Base-by-base conservation (phyloP, 2,329 filamentous ascomycete species). In the Stylonectria norvegica region DNA sequence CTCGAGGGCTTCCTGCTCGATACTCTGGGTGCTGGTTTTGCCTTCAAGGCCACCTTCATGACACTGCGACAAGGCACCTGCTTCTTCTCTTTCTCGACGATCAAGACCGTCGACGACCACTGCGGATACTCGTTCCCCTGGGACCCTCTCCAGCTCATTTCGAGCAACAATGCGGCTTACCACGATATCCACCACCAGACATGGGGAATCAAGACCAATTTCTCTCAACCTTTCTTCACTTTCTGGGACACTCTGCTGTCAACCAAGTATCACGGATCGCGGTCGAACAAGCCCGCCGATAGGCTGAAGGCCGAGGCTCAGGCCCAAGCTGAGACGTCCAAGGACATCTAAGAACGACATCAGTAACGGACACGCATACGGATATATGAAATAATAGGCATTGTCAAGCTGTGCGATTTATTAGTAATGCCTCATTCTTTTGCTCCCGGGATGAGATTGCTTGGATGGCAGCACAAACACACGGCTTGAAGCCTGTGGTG, bases 161-260 rank as follows among this genome's bases (percentile, higher is more conserved):
- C 90, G 31, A 86, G 86, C 63, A 97, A 98, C 73, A 96, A 97
- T 55, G 91, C 93, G 18, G 85, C 83, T 23, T 98, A 97, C 66
- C 93, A 98, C 61, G 93, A 98, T 60, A 91, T 98, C 43, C 93
- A 98, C 67, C 93, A 98, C 69, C 93, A 98, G 68, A 94, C 87
- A 66, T 97, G 91, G 90, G 93, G 93, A 42, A 95, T 98, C 75
- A 98, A 97, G 77, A 86, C 85, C 50, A 94, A 94, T 68, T 94
- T 89, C 64, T 85, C 83, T 5, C 88, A 94, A 66, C 88, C 88
- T 3, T 94, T 90, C 70, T 96, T 97, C 69, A 96, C 86, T 34
- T 89, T 96, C 68, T 97, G 93, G 89, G 93, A 98, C 63, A 75
- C 78, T 33, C 60, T 89, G 19, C 72, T 95, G 16, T 82, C 83